Base-by-base conservation (phyloP, 2,329 filamentous ascomycete species). In the Coniochaeta sp. region DNA sequence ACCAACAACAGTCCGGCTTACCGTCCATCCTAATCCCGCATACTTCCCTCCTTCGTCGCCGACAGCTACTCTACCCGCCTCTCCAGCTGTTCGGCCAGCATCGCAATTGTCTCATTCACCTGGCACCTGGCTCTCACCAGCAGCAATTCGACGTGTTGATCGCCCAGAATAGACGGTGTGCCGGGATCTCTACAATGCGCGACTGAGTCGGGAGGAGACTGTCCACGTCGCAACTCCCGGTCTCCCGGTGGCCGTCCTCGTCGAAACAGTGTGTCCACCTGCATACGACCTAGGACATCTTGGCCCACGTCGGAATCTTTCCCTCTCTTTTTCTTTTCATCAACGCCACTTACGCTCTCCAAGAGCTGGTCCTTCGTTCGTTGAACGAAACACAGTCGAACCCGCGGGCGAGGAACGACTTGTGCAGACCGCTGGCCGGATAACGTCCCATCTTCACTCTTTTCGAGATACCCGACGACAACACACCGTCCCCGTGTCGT, bases 371-470 rank as follows among this genome's bases (percentile, higher is more conserved):
- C 16, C 14, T 53, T 57, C 55, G 53, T 56, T 58, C 53, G 52
- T 53, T 57, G 52, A 60, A 42, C 50, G 56, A 52, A 51, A 56
- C 59, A 59, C 56, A 58, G 62, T 65, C 63, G 61, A 56, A 30
- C 53, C 58, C 65, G 65, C 65, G 52, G 64, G 65, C 65, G 63
- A 66, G 59, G 55, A 57, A 54, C 60, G 63, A 63, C 61, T 61
- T 60, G 60, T 65, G 58, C 58, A 53, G 53, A 64, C 60, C 60
- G 60, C 58, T 58, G 60, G 40, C 58, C 59, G 58, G 51, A 50
- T 48, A 52, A 50, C 27, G 27, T 54, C 48, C n/a, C 40, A 51
- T 50, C 32, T 53, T 52, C 53, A 42, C 24, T 55, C 51, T 32
- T 49, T 57, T 58, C 53, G 31, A 55, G 52, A 58, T 58, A 57